Evolutionary conservation across 768 basidiomycete species (phyloP).

Genomic region (Termitomyces sp.): DNA sequence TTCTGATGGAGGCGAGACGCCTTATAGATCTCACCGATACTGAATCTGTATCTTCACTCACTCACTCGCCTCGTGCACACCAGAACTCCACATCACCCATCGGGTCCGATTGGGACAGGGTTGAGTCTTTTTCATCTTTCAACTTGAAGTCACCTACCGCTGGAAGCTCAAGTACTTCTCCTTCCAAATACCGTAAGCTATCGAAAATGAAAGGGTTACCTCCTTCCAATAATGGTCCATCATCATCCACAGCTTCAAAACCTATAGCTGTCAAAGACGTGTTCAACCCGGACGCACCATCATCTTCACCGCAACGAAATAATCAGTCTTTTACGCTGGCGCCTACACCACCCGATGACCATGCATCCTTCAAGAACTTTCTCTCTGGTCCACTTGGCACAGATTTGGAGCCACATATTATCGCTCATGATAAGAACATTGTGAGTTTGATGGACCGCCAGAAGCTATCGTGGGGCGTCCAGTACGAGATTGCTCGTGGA

Average conservation of each 20-base stretch:
- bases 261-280: background rate
- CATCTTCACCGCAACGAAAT: background rate
- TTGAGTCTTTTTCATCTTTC: background rate
- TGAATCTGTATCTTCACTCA: background rate
- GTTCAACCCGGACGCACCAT: background rate
- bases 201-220: background rate
- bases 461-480: slow-evolving; percentile 39
- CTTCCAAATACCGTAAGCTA: slow-evolving; percentile 11
- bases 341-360: background rate
- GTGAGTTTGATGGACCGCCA: slow-evolving; percentile 30
- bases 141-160: background rate
- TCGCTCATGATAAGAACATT: slow-evolving; percentile 28
- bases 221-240: background rate
- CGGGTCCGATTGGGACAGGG: slow-evolving; percentile 3
- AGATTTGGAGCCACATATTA: slow-evolving; percentile 20
- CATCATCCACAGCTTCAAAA: background rate
- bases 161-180: slow-evolving; percentile 3
- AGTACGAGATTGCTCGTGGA: slow-evolving; percentile 37
- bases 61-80: background rate
- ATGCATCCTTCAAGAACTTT: slow-evolving; percentile 2
- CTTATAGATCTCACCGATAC: slow-evolving; percentile 12
- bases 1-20: background rate
- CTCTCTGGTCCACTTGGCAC: slow-evolving; percentile 15
- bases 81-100: slow-evolving; percentile 6
- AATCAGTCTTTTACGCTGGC: background rate